Conservation (phyloP, 2,329 filamentous ascomycete genomes). For the Bipolaris oryzae region DNA sequence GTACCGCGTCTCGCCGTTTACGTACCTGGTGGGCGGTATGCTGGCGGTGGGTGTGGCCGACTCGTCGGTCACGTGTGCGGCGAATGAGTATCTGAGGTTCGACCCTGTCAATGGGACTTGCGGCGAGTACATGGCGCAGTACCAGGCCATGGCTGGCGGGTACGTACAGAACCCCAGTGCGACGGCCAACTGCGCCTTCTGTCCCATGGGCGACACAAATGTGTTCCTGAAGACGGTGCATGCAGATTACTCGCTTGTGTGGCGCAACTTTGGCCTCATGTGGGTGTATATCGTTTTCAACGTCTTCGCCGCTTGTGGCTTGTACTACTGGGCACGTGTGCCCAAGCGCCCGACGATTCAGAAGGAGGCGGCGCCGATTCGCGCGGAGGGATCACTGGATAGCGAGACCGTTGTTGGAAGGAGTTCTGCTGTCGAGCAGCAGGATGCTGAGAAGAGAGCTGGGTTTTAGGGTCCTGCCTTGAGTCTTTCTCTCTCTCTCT, state of each 20-base stretch:
- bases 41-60: neutral
- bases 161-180: neutral
- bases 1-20: conserved; percentile 82
- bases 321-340: neutral
- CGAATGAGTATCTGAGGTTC: neutral
- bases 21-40: conserved; percentile 77
- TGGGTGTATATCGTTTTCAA: neutral
- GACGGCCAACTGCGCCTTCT: neutral
- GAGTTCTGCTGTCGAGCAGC: no score
- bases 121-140: neutral
- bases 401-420: no score
- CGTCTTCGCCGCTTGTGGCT: neutral
- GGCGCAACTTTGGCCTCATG: neutral
- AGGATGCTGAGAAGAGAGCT: no score
- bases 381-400: no score
- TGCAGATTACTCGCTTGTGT: neutral
- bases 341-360: neutral
- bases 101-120: neutral
- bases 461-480: no score
- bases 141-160: neutral
- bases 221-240: neutral
- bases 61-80: neutral
- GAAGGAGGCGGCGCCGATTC: no score
- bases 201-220: neutral
- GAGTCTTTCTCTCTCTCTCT: no score